A percentile compares a stretch with the other conserved stretches of the same genome.
Evolutionary conservation across 2,329 filamentous ascomycete genomes (phyloP).

Genomic region (Colletotrichum sojae): DNA sequence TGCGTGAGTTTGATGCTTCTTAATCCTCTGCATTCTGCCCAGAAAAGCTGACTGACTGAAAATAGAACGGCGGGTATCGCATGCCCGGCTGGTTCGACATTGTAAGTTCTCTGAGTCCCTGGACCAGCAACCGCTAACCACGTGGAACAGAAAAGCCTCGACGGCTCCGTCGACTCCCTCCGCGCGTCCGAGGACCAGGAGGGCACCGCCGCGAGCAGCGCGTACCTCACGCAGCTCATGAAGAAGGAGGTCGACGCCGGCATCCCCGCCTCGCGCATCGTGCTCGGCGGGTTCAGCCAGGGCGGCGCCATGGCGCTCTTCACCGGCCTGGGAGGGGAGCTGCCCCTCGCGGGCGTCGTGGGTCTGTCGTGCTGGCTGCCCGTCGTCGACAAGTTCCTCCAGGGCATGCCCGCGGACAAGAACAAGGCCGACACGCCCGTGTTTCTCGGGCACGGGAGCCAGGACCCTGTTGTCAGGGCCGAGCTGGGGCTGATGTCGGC

Average conservation of each 20-base stretch:
- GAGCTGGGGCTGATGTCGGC: conserved; percentile 78
- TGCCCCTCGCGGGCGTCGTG: conserved; percentile 89
- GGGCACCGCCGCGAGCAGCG: conserved; percentile 80
- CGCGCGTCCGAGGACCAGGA: conserved; percentile 72
- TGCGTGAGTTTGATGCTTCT: conserved; percentile 68
- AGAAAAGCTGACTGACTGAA: not conserved
- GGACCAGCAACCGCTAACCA: too few relatives aligned
- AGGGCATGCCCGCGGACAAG: conserved; percentile 53
- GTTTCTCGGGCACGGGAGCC: conserved; percentile 90
- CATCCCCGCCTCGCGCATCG: conserved; percentile 85
- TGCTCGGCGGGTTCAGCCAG: conserved; percentile 88
- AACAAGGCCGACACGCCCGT: conserved; percentile 84
- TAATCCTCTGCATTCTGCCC: not conserved
- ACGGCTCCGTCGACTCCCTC: conserved; percentile 50
- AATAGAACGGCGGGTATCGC: conserved; percentile 78
- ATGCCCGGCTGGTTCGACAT: conserved; percentile 95
- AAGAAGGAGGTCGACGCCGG: conserved; percentile 84
- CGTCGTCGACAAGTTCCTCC: conserved; percentile 66
- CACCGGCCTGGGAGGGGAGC: conserved; percentile 79
- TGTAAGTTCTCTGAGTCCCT: too few relatives aligned
- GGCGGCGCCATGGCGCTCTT: conserved; percentile 91
- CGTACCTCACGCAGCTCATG: conserved; percentile 85
- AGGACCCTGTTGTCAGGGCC: conserved; percentile 80
- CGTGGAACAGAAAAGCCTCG: conserved; percentile 46
- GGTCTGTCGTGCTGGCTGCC: conserved; percentile 87